Base-by-base conservation (phyloP, 1,284 basidiomycete genomes). In the Stereum hirsutum region DNA sequence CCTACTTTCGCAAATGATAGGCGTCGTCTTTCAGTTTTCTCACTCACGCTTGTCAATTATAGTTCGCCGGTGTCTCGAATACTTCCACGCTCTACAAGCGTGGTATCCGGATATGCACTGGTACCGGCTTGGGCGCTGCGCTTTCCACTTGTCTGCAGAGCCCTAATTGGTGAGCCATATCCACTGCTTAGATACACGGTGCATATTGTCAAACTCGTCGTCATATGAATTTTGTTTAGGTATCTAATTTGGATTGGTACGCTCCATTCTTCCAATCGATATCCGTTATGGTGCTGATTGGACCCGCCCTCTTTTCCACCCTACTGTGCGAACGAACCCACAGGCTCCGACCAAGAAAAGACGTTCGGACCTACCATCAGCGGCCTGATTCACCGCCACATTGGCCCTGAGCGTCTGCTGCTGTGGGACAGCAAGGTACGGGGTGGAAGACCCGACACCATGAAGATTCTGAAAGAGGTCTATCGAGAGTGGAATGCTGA, bases 191-290 rank as follows among this genome's bases (percentile, higher is more conserved):
- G n/a, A n/a, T n/a, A n/a, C n/a, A n/a, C n/a, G n/a, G n/a, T n/a
- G n/a, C n/a, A n/a, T n/a, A n/a, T n/a, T n/a, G n/a, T n/a, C 39
- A 24, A 19, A 43, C 49, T 47, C 15, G 43, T 30, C 20, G 14
- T 11, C 23, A 50, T 41, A 53, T 46, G 24, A 15, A 12, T 31
- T 21, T 41, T 47, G 21, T 43, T 25, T 48, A 82, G 80, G 80
- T 85, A 73, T 58, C 66, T 85, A 44, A 85, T 87, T 51, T 86
- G 83, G 83, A 86, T 87, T 48, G 81, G 81, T 76, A n/a, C n/a
- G n/a, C n/a, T n/a, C n/a, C n/a, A n/a, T n/a, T n/a, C n/a, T n/a
- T n/a, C n/a, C n/a, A n/a, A n/a, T n/a, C n/a, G n/a, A n/a, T n/a
- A n/a, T n/a, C n/a, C n/a, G n/a, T n/a, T n/a, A n/a, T n/a, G n/a